phyloP scores from a whole-genome alignment of 1,284 basidiomycete genomes.

The Austroboletus sp. region DNA sequence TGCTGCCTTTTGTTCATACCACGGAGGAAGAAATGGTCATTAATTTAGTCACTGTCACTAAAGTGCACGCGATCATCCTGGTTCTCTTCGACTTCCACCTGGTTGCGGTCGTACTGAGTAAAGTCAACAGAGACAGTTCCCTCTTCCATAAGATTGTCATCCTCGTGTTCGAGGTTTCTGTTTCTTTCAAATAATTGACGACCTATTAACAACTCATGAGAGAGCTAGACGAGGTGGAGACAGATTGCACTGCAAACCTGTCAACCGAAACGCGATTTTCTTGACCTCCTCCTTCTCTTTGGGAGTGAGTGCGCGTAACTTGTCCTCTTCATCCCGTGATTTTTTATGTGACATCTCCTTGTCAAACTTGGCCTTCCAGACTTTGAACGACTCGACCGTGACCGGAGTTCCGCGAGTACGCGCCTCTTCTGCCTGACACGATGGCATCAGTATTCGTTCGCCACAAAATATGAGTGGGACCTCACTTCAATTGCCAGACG shows the following conservation, averaged over 20 bases:
- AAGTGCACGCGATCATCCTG: conserved; percentile 60
- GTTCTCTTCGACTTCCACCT: conserved; percentile 53
- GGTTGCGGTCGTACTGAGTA: conserved; percentile 75
- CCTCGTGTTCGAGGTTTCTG: conserved; percentile 57
- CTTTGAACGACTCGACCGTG: conserved; percentile 72
- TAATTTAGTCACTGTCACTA: conserved; percentile 79
- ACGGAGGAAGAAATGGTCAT: conserved; percentile 2
- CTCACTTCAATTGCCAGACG: conserved; percentile 69
- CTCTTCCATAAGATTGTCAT: conserved; percentile 75
- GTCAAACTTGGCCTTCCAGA: conserved; percentile 78
- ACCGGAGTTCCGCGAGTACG: conserved; percentile 87
- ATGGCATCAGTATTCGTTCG: conserved; percentile 3
- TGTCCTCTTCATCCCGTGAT: conserved; percentile 75
- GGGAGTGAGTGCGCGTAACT: conserved; percentile 63
- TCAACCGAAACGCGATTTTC: conserved; percentile 55
- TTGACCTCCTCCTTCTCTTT: conserved; percentile 90
- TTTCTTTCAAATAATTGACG: conserved; percentile 85
- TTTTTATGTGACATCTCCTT: conserved; percentile 57
- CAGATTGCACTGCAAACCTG: conserved; percentile 49
- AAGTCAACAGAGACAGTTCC: conserved; percentile 79
- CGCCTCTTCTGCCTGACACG: conserved; percentile 72
- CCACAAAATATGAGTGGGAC: not conserved
- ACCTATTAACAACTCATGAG: conserved; percentile 43
- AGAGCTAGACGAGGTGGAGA: conserved; percentile 6
- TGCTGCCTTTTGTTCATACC: conserved; percentile 4